Evolutionary conservation across 257 asterid genomes (phyloP).

Genomic region (Nicotiana attenuata): DNA sequence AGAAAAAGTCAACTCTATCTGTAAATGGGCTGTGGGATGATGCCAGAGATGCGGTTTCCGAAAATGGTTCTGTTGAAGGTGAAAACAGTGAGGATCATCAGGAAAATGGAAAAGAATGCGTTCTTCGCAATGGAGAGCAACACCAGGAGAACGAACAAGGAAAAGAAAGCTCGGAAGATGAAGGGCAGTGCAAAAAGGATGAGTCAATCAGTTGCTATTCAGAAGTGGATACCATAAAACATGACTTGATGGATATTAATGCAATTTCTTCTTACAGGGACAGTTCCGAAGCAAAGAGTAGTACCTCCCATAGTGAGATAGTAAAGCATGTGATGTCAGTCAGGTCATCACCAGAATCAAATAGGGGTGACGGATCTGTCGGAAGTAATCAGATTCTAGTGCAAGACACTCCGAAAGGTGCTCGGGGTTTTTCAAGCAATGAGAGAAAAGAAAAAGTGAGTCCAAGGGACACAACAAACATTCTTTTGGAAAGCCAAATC

Average conservation of each 20-base stretch:
- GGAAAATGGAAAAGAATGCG: neutral
- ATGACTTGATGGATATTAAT: slow-evolving; percentile 20
- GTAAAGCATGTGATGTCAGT: slow-evolving; percentile 51
- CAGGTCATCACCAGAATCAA: slow-evolving; percentile 44
- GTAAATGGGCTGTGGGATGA: slow-evolving; percentile 14
- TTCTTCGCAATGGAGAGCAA: slow-evolving; percentile 10
- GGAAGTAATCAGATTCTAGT: slow-evolving; percentile 24
- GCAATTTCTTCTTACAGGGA: slow-evolving; percentile 24
- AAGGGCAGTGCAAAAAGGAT: slow-evolving; percentile 29
- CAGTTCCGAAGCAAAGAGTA: slow-evolving; percentile 13
- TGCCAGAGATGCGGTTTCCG: slow-evolving; percentile 16
- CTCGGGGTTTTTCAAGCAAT: slow-evolving; percentile 19
- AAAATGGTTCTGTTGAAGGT: slow-evolving; percentile 16
- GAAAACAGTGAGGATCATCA: slow-evolving; percentile 5
- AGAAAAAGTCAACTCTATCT: slow-evolving; percentile 14
- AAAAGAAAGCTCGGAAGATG: slow-evolving; percentile 20
- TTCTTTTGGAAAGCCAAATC: slow-evolving; percentile 40
- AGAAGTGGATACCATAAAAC: slow-evolving; percentile 12
- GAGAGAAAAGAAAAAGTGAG: slow-evolving; percentile 36
- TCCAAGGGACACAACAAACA: slow-evolving; percentile 44
- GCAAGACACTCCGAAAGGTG: slow-evolving; percentile 20
- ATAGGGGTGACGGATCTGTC: slow-evolving; percentile 38
- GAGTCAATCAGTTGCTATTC: slow-evolving; percentile 17
- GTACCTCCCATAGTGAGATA: slow-evolving; percentile 30
- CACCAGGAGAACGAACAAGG: slow-evolving; percentile 24